Conservation (phyloP, 2,329 filamentous ascomycete genomes). For the Neurospora sp. region DNA sequence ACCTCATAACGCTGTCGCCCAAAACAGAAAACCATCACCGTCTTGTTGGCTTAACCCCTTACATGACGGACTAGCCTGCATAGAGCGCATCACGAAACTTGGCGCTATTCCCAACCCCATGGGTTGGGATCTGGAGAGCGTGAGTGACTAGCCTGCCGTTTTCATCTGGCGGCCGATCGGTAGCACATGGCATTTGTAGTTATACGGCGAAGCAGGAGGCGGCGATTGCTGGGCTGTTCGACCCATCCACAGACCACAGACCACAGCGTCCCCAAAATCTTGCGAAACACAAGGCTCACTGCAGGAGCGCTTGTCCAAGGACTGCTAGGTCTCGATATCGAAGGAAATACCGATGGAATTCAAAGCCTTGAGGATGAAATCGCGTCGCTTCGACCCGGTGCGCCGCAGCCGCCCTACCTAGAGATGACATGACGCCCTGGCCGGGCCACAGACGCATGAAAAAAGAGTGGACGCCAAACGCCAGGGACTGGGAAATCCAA, state of each 20-base stretch:
- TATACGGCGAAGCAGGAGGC: background rate
- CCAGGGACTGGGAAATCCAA: background rate
- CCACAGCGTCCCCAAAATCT: background rate
- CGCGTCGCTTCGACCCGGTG: background rate
- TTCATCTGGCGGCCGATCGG: background rate
- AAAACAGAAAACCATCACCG: background rate
- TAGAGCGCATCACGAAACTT: conserved; percentile 4
- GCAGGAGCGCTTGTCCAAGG: background rate
- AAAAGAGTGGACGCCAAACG: background rate
- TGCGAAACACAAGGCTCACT: background rate
- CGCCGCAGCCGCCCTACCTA: background rate
- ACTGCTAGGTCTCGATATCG: background rate
- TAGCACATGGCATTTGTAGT: background rate
- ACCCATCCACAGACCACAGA: background rate
- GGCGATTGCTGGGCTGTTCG: background rate
- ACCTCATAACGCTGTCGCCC: background rate
- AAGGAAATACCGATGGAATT: background rate
- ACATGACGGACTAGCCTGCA: background rate
- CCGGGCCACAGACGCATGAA: background rate
- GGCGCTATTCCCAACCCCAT: conserved; percentile 1
- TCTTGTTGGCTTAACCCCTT: background rate
- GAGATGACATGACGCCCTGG: background rate
- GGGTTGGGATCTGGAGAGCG: conserved; percentile 1
- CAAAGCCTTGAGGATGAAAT: background rate
- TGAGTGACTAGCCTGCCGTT: background rate